Percentiles rank a stretch among this genome's conserved stretches.
Conservation (phyloP, 495 filamentous ascomycete genomes). For the Aspergillus ostianus region DNA sequence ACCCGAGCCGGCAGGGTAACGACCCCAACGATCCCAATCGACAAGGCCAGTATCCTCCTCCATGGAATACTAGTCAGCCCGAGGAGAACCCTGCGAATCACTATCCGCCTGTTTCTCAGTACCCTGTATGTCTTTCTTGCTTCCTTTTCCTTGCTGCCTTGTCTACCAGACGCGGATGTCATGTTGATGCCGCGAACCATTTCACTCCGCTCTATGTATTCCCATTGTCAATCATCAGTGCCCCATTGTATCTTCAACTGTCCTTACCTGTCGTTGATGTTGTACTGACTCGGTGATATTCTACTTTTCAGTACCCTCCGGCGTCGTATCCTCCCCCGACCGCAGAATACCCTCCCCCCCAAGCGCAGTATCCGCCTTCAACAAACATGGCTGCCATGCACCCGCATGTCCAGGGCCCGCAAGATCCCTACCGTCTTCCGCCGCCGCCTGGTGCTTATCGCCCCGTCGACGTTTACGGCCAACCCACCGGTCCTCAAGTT, state of each 20-base stretch:
- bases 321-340: conserved; percentile 40
- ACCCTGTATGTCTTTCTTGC: conserved; percentile 39
- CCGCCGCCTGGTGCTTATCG: conserved; percentile 45
- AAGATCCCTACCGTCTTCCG: conserved; percentile 41
- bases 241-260: conserved; percentile 5
- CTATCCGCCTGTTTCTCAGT: conserved; percentile 35
- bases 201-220: not conserved
- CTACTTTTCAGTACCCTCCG: conserved; percentile 33
- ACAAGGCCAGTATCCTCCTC: conserved; percentile 40
- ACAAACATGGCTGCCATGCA: conserved; percentile 44
- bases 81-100: conserved; percentile 39
- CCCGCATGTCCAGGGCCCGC: conserved; percentile 30
- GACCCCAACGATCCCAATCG: no score
- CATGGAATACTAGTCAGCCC: conserved; percentile 45
- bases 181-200: not conserved
- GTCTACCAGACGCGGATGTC: conserved; percentile 1
- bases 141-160: conserved; percentile 13
- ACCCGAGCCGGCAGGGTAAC: conserved; percentile 38
- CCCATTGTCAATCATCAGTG: not conserved
- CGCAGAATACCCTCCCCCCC: conserved; percentile 35
- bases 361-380: conserved; percentile 36
- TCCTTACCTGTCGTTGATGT: conserved; percentile 8
- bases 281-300: not conserved
- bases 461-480: conserved; percentile 45
- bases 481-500: conserved; percentile 45